Percentiles rank a stretch among this genome's conserved stretches.
Conservation (phyloP, 2,329 filamentous ascomycete species). For the Exophiala spinifera region DNA sequence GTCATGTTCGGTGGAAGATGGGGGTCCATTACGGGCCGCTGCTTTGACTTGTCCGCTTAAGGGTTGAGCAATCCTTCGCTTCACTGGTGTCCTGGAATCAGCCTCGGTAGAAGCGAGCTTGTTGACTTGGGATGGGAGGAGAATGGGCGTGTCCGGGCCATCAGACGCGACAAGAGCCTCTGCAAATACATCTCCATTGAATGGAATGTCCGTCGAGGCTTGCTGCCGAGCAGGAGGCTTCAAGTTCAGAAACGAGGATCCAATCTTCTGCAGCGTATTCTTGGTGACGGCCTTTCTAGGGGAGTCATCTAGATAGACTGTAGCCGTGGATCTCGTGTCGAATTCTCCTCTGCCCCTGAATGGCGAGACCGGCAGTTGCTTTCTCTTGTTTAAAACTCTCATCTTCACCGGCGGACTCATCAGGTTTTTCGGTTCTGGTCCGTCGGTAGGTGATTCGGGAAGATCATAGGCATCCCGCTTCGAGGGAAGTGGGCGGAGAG, state of each 20-base stretch:
- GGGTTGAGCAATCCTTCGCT: no score
- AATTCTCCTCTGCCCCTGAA: slow-evolving; percentile 20
- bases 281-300: slow-evolving; percentile 16
- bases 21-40: no score
- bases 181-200: background rate
- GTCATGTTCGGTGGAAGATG: no score
- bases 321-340: slow-evolving; percentile 13
- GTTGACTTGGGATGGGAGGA: background rate
- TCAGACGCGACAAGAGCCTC: background rate
- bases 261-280: slow-evolving; percentile 4
- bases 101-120: background rate
- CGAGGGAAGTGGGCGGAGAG: background rate
- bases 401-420: slow-evolving; percentile 10
- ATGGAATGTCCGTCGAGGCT: background rate
- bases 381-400: slow-evolving; percentile 8
- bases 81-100: background rate
- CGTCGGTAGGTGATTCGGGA: background rate
- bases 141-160: background rate
- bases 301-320: slow-evolving; percentile 21
- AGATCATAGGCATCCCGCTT: slow-evolving; percentile 4
- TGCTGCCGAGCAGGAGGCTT: background rate
- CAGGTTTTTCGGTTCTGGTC: background rate
- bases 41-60: no score
- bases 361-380: slow-evolving; percentile 14
- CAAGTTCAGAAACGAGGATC: background rate